These are phyloP conservation scores for Rhododendron ferrugineum DNA, from an alignment of 148 eudicot species.

Conservation along the genomic window DNA sequence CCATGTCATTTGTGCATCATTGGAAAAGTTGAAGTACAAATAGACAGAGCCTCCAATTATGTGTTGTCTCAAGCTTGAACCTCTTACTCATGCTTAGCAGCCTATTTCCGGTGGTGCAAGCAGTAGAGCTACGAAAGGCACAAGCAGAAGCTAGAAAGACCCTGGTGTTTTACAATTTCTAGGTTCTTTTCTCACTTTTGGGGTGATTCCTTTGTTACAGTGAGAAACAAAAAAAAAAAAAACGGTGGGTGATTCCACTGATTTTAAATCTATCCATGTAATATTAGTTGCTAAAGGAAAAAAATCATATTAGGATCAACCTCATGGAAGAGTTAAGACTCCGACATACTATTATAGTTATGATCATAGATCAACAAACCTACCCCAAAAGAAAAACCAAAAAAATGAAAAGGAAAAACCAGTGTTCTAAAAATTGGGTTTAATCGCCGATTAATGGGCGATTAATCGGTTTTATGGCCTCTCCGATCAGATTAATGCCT, in stretches of 20 bases:
- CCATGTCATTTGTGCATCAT: neutral
- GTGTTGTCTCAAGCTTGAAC: neutral
- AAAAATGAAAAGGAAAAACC: too few species aligned
- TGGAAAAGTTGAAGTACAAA: neutral
- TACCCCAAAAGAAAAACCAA: neutral
- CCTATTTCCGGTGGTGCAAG: neutral
- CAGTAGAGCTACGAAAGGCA: neutral
- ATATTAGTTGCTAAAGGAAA: neutral
- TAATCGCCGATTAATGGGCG: too few species aligned
- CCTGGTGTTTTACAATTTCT: neutral
- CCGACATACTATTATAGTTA: neutral
- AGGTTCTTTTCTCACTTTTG: neutral
- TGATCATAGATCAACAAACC: neutral
- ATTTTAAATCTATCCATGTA: neutral
- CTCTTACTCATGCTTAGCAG: neutral
- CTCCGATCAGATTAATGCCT: too few species aligned
- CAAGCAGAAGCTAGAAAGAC: neutral
- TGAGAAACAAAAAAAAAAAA: neutral
- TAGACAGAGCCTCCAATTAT: neutral
- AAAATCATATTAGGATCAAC: neutral
- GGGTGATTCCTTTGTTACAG: neutral
- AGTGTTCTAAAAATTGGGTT: too few species aligned
- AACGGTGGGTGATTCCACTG: too few species aligned
- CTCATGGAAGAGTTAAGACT: neutral
- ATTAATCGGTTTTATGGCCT: too few species aligned